Percentiles rank a stretch among this genome's conserved stretches.
Evolutionary conservation across 371 early-diverging fungal genomes (phyloP).

Genomic region (Circinella minor): DNA sequence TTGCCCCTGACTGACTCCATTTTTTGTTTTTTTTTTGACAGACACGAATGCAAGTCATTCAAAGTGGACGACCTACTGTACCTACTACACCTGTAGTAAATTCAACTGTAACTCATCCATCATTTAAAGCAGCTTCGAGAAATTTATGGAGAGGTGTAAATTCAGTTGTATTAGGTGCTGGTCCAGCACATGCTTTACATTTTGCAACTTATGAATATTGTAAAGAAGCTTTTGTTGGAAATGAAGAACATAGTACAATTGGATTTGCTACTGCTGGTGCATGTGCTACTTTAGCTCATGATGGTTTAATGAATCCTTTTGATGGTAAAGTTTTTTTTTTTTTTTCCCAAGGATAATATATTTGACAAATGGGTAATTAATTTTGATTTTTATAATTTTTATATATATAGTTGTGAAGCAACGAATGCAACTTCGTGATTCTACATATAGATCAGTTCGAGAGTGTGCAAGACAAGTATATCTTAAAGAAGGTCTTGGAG

Average conservation of each 20-base stretch:
- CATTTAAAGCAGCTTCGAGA: conserved; percentile 31
- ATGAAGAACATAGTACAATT: conserved; percentile 63
- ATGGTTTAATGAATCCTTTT: conserved; percentile 94
- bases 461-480: conserved; percentile 73
- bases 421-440: conserved; percentile 88
- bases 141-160: conserved; percentile 93
- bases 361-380: background rate
- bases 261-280: conserved; percentile 87
- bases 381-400: background rate
- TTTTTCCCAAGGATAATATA: conserved; percentile 20
- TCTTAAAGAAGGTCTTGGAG: conserved; percentile 76
- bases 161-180: conserved; percentile 92
- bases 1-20: too few relatives aligned
- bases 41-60: conserved; percentile 56
- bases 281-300: conserved; percentile 86
- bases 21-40: conserved; percentile 9
- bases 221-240: conserved; percentile 59
- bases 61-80: conserved; percentile 19
- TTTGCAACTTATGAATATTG: conserved; percentile 94
- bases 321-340: conserved; percentile 75
- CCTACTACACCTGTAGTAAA: conserved; percentile 3
- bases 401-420: conserved; percentile 82
- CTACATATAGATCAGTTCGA: conserved; percentile 64
- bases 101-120: conserved; percentile 9
- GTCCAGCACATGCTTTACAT: conserved; percentile 95